Evolutionary conservation across 2,329 filamentous ascomycete genomes (phyloP), one percentile per base, ranked within the genome.

Genomic region (Fusarium tjaetaba): DNA sequence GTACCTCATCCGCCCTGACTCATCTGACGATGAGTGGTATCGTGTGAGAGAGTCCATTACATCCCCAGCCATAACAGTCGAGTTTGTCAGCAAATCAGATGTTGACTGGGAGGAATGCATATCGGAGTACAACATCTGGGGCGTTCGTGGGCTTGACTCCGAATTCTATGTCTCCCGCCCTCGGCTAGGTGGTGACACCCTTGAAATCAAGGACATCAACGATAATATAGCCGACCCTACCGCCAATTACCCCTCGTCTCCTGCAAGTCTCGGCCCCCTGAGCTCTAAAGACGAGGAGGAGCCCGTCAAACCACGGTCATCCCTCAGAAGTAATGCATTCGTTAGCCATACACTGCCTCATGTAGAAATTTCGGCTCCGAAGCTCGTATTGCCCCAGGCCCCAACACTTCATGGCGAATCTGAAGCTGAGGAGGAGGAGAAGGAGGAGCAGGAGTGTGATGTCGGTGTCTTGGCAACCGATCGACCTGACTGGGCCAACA

Each of bases 21-120:
- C 75, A 5, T 72, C 59, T 2, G 66, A 78, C 4, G 55, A 63
- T 1, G 76, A 78, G 13, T 80, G 79, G 79, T 68, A 65, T 30
- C 34, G 34, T 8, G 72, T 80, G 20, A 76, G 79, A 18, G 53
- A 63, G 4, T 70, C 60, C 11, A 76, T 80, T 24, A 67, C 68
- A 4, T 66, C 72, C 4, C 61, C 65, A 11, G 30, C 48, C 2
- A 61, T 74, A 4, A 52, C 32, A 3, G 60, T 76, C 7, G 43
- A 51, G 1, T 36, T 80, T 32, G 36, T 65, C 11, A 48, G 58
- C 10, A 43, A 60, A 14, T 22, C 16, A 3, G 48, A 61, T 4
- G 63, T 53, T 10, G 67, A 76, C 34, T 80, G 79, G 79, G 26
- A 53, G 9, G 16, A 22, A 16, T 58, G 39, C 4, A 69, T 78